A percentile compares a stretch with the other conserved stretches of the same genome.
Conservation (phyloP, 1,139 yeast genomes). For the Saccharomyces hybrid region DNA sequence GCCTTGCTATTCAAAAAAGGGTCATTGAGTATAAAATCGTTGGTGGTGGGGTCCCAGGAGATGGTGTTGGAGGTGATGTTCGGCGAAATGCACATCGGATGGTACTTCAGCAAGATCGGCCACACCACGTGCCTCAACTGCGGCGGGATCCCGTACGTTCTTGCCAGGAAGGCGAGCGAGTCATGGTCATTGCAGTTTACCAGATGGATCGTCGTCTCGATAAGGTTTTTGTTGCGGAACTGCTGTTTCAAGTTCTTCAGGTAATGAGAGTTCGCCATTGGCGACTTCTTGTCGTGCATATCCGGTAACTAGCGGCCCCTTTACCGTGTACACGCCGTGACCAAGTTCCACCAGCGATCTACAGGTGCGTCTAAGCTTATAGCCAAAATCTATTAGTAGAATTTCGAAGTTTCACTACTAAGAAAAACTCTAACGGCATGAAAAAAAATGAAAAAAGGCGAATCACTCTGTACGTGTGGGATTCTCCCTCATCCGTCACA, state of each 20-base stretch:
- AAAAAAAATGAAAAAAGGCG: neutral
- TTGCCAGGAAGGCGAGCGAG: conserved; percentile 62
- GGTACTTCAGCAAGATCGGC: conserved; percentile 75
- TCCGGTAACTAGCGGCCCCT: neutral
- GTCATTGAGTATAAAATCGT: conserved; percentile 1
- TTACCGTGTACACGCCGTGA: neutral
- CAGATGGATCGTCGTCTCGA: conserved; percentile 23
- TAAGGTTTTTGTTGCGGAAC: conserved; percentile 22
- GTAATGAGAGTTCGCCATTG: conserved; percentile 17
- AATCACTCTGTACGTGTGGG: neutral
- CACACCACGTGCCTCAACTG: conserved; percentile 69
- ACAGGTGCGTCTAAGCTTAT: neutral
- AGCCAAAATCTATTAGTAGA: neutral
- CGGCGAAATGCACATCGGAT: conserved; percentile 77
- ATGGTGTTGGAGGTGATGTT: conserved; percentile 51
- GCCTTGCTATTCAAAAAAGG: neutral
- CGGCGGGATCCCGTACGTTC: conserved; percentile 84
- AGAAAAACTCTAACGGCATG: neutral
- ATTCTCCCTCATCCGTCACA: neutral
- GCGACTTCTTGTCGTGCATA: conserved; percentile 15
- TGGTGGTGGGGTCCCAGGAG: conserved; percentile 6
- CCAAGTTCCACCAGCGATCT: neutral
- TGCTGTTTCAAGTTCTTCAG: conserved; percentile 26
- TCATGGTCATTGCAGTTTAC: conserved; percentile 33
- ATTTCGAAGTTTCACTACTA: neutral